Evolutionary conservation across 2,329 filamentous ascomycete genomes (phyloP).

Genomic region (Hymenoscyphus repandus): DNA sequence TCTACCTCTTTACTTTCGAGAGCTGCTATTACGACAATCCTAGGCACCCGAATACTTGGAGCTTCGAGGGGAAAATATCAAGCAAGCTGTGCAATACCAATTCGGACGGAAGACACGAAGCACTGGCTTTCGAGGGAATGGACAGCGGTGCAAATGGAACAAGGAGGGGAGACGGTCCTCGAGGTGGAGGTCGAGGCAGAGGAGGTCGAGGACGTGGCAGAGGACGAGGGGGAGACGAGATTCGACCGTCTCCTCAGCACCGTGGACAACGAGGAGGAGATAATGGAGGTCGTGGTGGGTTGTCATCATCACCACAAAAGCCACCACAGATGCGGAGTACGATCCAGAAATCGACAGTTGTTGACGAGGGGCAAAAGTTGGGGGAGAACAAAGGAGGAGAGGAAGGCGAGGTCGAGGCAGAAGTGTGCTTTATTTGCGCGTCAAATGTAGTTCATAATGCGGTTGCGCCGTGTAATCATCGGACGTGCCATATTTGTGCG

Average conservation of each 20-base stretch:
- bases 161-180: constrained; percentile 30
- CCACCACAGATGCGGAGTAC: background rate
- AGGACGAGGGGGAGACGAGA: background rate
- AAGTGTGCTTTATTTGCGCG: constrained; percentile 97
- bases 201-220: constrained; percentile 32
- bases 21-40: background rate
- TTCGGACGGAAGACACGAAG: background rate
- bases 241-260: constrained; percentile 4
- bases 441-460: constrained; percentile 83
- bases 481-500: constrained; percentile 94
- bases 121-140: constrained; percentile 23
- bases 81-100: background rate
- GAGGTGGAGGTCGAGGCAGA: constrained; percentile 35
- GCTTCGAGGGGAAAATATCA: background rate
- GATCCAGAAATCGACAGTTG: background rate
- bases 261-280: constrained; percentile 15
- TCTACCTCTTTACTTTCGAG: too few species aligned
- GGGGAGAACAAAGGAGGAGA: constrained; percentile 5
- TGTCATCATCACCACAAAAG: constrained; percentile 4
- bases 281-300: constrained; percentile 3
- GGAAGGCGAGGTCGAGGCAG: constrained; percentile 55
- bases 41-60: too few species aligned
- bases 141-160: constrained; percentile 20
- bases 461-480: constrained; percentile 90
- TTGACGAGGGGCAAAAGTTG: background rate